phyloP scores from a whole-genome alignment of 495 filamentous ascomycete genomes.

The Aspergillus mulundensis region DNA sequence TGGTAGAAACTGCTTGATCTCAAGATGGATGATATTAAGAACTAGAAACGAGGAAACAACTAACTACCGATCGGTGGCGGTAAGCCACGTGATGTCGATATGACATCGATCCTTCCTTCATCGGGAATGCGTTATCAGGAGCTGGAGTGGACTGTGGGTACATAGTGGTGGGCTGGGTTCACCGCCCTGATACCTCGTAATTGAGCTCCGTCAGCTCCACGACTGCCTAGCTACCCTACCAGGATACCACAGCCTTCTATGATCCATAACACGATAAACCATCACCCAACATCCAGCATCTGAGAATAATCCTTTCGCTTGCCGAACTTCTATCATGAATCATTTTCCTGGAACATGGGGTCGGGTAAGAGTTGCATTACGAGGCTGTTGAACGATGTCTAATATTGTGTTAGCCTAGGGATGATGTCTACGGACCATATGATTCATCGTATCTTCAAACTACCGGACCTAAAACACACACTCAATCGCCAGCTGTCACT shows the following conservation, averaged over 20 bases:
- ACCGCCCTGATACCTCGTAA: slow-evolving; percentile 23
- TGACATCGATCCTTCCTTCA: too few relatives aligned
- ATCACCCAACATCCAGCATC: not conserved
- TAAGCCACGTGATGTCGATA: too few relatives aligned
- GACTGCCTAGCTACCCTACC: slow-evolving; percentile 24
- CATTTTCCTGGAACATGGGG: slow-evolving; percentile 96
- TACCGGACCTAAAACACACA: slow-evolving; percentile 72
- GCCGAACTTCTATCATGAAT: slow-evolving; percentile 62
- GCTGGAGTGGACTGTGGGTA: too few relatives aligned
- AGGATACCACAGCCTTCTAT: not conserved
- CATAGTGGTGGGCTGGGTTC: not conserved
- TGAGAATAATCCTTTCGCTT: not conserved
- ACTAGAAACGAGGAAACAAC: too few relatives aligned
- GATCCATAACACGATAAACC: not conserved
- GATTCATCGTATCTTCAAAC: slow-evolving; percentile 75
- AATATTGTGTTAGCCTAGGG: slow-evolving; percentile 59
- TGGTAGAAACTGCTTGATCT: too few relatives aligned
- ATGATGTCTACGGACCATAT: slow-evolving; percentile 94
- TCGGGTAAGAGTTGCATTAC: slow-evolving; percentile 59
- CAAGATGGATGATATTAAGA: too few relatives aligned
- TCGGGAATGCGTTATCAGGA: not conserved
- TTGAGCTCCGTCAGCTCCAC: slow-evolving; percentile 42
- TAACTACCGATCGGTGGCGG: too few relatives aligned
- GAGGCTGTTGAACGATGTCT: slow-evolving; percentile 21
- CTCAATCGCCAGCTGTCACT: slow-evolving; percentile 86